Conservation (phyloP, 306 rosid genomes). For the Quercus ilex region DNA sequence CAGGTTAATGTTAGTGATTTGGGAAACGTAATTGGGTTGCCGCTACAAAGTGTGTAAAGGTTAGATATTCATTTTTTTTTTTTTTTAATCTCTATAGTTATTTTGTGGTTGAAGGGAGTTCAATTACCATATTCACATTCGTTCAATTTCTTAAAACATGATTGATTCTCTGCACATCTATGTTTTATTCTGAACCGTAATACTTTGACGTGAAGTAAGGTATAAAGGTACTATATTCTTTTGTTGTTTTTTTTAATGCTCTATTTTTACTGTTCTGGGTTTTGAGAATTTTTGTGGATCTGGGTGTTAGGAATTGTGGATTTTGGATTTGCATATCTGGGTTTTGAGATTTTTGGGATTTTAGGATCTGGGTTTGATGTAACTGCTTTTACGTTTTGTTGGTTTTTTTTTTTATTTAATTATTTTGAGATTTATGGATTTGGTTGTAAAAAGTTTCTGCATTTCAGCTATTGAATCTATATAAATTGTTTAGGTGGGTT, state of each 20-base stretch:
- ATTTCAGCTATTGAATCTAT: background rate
- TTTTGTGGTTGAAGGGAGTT: too few relatives aligned
- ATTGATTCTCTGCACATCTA: background rate
- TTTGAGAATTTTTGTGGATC: constrained; percentile 17
- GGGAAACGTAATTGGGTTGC: too few relatives aligned
- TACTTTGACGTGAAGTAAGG: background rate
- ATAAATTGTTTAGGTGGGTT: constrained; percentile 8
- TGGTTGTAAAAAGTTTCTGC: background rate
- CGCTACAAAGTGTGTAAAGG: too few relatives aligned
- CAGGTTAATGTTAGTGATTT: too few relatives aligned
- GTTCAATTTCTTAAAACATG: too few relatives aligned
- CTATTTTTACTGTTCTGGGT: background rate
- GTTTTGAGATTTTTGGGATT: constrained; percentile 12
- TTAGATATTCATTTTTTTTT: too few relatives aligned
- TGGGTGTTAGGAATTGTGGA: constrained; percentile 24
- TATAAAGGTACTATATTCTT: constrained; percentile 38
- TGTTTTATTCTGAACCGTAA: background rate
- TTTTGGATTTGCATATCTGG: constrained; percentile 6
- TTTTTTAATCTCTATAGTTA: too few relatives aligned
- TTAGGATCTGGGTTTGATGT: background rate
- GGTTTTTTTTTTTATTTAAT: background rate
- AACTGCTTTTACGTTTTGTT: background rate
- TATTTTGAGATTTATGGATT: constrained; percentile 12
- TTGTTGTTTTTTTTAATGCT: background rate
- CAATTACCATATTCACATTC: too few relatives aligned